Evolutionary conservation across 208 protist genomes (phyloP).

Genomic region (Crithidia fasciculata): DNA sequence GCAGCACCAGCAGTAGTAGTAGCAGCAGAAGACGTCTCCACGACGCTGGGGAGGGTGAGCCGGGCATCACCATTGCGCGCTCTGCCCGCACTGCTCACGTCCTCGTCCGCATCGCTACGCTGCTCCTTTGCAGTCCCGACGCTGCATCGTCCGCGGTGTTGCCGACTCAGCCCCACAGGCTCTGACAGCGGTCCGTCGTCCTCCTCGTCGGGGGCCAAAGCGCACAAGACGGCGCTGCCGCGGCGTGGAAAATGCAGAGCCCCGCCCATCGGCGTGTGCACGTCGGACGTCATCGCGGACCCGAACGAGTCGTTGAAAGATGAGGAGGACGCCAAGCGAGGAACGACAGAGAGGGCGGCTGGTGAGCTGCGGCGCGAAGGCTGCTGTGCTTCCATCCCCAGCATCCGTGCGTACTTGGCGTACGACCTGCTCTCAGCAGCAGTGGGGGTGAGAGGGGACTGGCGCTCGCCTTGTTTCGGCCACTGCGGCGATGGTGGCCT

Average conservation of each 20-base stretch:
- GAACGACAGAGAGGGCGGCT: not conserved
- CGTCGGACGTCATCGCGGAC: not conserved
- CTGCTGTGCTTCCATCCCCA: not conserved
- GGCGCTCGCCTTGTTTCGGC: too few species aligned
- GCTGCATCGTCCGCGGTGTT: not conserved
- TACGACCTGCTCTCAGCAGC: conserved; percentile 1
- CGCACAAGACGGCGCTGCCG: not conserved
- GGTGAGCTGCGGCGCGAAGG: not conserved
- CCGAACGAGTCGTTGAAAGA: conserved; percentile 16
- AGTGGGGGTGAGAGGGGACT: not conserved
- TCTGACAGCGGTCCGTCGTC: conserved; percentile 6
- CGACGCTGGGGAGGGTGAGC: not conserved
- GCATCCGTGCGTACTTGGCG: conserved; percentile 8
- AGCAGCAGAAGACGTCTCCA: conserved; percentile 3
- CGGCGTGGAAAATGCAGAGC: conserved; percentile 15
- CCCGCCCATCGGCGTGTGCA: conserved; percentile 6
- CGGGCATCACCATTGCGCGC: not conserved
- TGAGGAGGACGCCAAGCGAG: not conserved
- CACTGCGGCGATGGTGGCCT: too few species aligned
- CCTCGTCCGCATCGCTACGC: not conserved
- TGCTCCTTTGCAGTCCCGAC: too few species aligned
- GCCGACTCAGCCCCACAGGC: not conserved
- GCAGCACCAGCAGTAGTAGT: not conserved
- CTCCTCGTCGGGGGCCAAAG: not conserved
- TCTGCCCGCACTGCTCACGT: not conserved